Conservation (phyloP, 2,329 filamentous ascomycete genomes). For the Sordariomycetes sp. region DNA sequence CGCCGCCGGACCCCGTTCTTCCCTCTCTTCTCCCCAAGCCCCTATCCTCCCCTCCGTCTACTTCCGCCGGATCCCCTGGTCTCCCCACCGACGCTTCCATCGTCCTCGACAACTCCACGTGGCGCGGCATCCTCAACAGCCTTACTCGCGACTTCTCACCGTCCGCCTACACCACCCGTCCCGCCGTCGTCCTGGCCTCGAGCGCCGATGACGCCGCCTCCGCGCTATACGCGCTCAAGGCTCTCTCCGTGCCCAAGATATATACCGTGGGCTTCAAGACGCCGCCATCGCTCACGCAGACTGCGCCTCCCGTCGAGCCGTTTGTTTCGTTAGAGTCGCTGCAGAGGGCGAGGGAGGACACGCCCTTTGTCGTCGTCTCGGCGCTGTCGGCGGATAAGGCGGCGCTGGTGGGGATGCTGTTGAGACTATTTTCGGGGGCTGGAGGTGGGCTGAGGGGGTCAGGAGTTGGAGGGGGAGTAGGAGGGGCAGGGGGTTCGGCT, state of each 20-base stretch:
- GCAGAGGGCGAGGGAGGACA: slow-evolving; percentile 35
- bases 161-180: slow-evolving; percentile 63
- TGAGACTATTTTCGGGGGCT: neutral
- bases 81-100: slow-evolving; percentile 39
- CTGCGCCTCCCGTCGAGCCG: slow-evolving; percentile 51
- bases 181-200: slow-evolving; percentile 63
- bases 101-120: slow-evolving; percentile 69
- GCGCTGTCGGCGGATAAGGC: slow-evolving; percentile 69
- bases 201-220: slow-evolving; percentile 65
- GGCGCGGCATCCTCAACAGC: slow-evolving; percentile 75
- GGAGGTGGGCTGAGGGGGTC: too few species aligned
- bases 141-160: slow-evolving; percentile 72
- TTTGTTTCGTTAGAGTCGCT: slow-evolving; percentile 62
- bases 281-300: slow-evolving; percentile 44
- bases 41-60: too few species aligned
- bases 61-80: slow-evolving; percentile 9
- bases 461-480: neutral
- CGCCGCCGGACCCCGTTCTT: too few species aligned
- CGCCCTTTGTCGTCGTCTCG: slow-evolving; percentile 72
- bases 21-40: too few species aligned
- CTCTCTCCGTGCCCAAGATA: slow-evolving; percentile 62
- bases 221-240: slow-evolving; percentile 65
- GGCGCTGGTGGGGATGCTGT: slow-evolving; percentile 60
- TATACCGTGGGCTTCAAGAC: slow-evolving; percentile 75
- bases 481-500: too few species aligned